These are phyloP conservation scores for Anethum foeniculum DNA, from an alignment of 140 eudicot genomes.

Conservation along the genomic window DNA sequence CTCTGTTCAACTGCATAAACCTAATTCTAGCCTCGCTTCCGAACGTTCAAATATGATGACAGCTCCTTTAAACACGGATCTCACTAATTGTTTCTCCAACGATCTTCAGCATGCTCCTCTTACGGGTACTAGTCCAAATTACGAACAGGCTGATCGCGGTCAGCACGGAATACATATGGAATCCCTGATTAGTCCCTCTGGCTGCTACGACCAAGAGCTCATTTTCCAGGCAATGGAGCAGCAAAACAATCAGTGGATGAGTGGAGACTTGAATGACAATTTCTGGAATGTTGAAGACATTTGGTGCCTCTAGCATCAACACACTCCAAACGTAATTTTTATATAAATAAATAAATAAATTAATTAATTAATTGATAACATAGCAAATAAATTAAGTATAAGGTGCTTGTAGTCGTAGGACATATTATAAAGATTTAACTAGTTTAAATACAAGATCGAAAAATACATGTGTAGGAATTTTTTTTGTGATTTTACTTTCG, in stretches of 20 bases:
- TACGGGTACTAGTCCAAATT: not conserved
- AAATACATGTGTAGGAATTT: no score
- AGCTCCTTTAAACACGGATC: constrained; percentile 33
- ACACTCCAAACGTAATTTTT: no score
- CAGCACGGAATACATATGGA: constrained; percentile 29
- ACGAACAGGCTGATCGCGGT: not conserved
- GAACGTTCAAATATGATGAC: constrained; percentile 38
- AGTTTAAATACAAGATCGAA: no score
- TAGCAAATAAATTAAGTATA: no score
- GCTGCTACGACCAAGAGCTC: constrained; percentile 40
- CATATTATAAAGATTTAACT: no score
- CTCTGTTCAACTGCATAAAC: not conserved
- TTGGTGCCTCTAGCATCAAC: constrained; percentile 68
- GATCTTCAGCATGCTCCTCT: constrained; percentile 7
- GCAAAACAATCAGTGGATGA: constrained; percentile 44
- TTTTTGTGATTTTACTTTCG: no score
- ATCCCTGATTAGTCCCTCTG: constrained; percentile 51
- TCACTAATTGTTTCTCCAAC: constrained; percentile 39
- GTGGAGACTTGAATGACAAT: constrained; percentile 40
- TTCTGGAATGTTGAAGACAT: constrained; percentile 82
- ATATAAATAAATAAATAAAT: no score
- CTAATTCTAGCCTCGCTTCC: constrained; percentile 30
- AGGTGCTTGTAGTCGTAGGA: no score
- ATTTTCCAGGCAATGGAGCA: constrained; percentile 44
- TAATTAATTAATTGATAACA: no score